phyloP scores from a whole-genome alignment of 495 filamentous ascomycete genomes.

The Platismatia glauca region DNA sequence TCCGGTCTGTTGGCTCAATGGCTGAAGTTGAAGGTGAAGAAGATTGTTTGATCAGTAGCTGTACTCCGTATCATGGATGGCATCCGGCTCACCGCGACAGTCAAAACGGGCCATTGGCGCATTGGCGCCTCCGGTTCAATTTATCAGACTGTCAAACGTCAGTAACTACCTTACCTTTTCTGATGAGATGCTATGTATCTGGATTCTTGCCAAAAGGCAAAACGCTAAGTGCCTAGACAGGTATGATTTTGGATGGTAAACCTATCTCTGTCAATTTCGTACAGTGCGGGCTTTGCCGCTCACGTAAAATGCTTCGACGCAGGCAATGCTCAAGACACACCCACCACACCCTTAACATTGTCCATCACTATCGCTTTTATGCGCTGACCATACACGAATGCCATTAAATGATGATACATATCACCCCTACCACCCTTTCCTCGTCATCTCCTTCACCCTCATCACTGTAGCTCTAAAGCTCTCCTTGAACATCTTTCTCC shows the following conservation, averaged over 20 bases:
- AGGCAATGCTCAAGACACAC: neutral
- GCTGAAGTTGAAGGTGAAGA: too few relatives aligned
- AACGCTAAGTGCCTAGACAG: neutral
- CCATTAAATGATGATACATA: neutral
- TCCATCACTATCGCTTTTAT: neutral
- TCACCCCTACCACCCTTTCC: constrained; percentile 59
- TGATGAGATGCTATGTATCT: neutral
- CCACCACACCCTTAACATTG: neutral
- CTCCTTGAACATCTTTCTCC: constrained; percentile 53
- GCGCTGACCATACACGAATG: neutral
- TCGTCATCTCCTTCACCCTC: constrained; percentile 56
- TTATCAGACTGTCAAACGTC: too few relatives aligned
- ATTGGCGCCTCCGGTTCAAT: neutral
- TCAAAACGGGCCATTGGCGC: neutral
- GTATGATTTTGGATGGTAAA: neutral
- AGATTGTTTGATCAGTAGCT: neutral
- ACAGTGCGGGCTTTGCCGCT: neutral
- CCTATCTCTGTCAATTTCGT: neutral
- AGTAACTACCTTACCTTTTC: too few relatives aligned
- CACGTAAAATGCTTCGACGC: neutral
- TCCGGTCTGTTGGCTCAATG: neutral
- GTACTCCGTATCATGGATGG: too few relatives aligned
- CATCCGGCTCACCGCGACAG: neutral
- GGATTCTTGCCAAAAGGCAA: neutral
- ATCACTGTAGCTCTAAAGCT: constrained; percentile 52